phyloP scores from a whole-genome alignment of 768 basidiomycete species.

The Psilocybe cyanescens region DNA sequence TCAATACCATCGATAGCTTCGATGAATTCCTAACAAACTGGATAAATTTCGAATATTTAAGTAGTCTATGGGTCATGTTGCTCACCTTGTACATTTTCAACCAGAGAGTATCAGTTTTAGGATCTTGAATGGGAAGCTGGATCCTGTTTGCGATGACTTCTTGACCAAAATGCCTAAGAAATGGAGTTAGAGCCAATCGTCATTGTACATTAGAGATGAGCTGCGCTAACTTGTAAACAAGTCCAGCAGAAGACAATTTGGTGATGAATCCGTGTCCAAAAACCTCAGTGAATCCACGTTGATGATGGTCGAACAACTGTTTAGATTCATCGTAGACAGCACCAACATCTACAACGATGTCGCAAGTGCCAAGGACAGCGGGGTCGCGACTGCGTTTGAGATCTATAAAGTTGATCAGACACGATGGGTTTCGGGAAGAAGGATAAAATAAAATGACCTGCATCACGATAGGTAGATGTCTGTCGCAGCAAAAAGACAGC shows the following conservation, averaged over 20 bases:
- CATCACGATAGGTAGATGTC: slow-evolving; percentile 74
- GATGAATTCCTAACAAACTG: slow-evolving; percentile 73
- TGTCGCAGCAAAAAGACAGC: slow-evolving; percentile 88
- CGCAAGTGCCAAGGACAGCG: slow-evolving; percentile 71
- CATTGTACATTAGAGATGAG: background rate
- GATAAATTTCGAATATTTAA: background rate
- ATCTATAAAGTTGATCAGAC: slow-evolving; percentile 37
- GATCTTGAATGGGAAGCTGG: slow-evolving; percentile 53
- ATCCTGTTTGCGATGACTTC: slow-evolving; percentile 76
- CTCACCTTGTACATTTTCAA: slow-evolving; percentile 85
- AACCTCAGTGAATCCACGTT: slow-evolving; percentile 87
- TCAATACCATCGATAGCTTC: slow-evolving; percentile 95
- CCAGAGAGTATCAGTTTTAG: slow-evolving; percentile 78
- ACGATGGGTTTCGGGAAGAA: background rate
- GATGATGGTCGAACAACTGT: slow-evolving; percentile 93
- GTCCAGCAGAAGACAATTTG: slow-evolving; percentile 90
- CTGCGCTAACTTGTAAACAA: slow-evolving; percentile 86
- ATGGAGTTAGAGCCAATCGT: slow-evolving; percentile 7
- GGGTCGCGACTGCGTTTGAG: slow-evolving; percentile 79
- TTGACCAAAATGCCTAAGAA: slow-evolving; percentile 80
- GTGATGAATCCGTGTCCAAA: slow-evolving; percentile 89
- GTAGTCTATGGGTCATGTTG: background rate
- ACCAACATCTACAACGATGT: slow-evolving; percentile 97
- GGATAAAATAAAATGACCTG: slow-evolving; percentile 50
- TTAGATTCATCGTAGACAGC: slow-evolving; percentile 83